A percentile compares a stretch with the other conserved stretches of the same genome.
These are phyloP conservation scores for Pythium myriotylum DNA, from an alignment of 352 stramenopile species.

Conservation along the genomic window DNA sequence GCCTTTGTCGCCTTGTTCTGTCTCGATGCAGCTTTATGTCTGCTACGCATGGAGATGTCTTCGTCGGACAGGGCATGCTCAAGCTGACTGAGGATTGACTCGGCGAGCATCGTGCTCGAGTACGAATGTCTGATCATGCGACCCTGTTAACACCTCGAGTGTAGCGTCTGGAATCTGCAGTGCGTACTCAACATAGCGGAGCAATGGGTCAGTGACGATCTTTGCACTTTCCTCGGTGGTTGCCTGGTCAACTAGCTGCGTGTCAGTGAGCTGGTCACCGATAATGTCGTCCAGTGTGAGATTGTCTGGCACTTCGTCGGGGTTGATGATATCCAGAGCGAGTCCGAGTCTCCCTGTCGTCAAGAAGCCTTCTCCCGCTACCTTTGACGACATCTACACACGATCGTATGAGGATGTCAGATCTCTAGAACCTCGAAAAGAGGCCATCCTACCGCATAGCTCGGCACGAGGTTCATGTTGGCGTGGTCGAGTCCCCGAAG, in stretches of 20 bases:
- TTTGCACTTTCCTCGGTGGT: neutral
- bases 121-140: conserved; percentile 7
- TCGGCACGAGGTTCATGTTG: conserved; percentile 70
- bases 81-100: conserved; percentile 11
- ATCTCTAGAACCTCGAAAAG: neutral
- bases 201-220: conserved; percentile 1
- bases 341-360: conserved; percentile 5
- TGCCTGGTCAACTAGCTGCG: neutral
- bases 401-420: neutral
- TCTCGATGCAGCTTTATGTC: no score
- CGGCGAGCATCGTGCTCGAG: neutral
- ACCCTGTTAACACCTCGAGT: no score
- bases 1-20: conserved; percentile 1
- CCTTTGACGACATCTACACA: conserved; percentile 18
- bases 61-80: conserved; percentile 9
- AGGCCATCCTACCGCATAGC: conserved; percentile 40
- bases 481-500: conserved; percentile 31
- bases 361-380: neutral
- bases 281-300: conserved; percentile 20
- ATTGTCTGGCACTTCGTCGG: conserved; percentile 19
- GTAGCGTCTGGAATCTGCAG: no score
- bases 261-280: neutral
- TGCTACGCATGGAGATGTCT: neutral
- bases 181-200: conserved; percentile 16
- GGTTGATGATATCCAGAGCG: conserved; percentile 15